Percentiles rank a stretch among this genome's conserved stretches.
These are phyloP conservation scores for Cladosporium sp. DNA, from an alignment of 2,329 filamentous ascomycete genomes.

Conservation along the genomic window DNA sequence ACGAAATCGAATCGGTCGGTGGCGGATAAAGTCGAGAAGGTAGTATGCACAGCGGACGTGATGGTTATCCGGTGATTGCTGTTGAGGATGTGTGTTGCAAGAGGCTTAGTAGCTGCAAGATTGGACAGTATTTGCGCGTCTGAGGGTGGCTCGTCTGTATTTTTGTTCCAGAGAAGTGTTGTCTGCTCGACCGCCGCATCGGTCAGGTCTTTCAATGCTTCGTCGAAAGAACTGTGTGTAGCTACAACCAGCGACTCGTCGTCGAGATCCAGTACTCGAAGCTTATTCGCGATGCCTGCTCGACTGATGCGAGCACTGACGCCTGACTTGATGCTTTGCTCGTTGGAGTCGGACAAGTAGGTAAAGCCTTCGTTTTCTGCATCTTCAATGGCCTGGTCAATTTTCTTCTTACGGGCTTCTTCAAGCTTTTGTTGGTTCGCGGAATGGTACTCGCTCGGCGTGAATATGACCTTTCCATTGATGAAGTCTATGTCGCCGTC, in stretches of 20 bases:
- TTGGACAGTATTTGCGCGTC: slow-evolving; percentile 1
- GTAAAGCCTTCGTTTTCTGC: slow-evolving; percentile 19
- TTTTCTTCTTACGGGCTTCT: slow-evolving; percentile 9
- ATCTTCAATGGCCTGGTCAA: slow-evolving; percentile 17
- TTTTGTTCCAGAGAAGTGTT: slow-evolving; percentile 11
- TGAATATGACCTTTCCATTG: slow-evolving; percentile 21
- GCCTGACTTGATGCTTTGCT: slow-evolving; percentile 15
- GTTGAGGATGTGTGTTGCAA: slow-evolving; percentile 25
- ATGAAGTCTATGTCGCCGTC: slow-evolving; percentile 15
- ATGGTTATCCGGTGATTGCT: slow-evolving; percentile 26
- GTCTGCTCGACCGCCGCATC: slow-evolving; percentile 19
- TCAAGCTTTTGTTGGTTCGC: slow-evolving; percentile 17
- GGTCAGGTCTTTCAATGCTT: slow-evolving; percentile 12
- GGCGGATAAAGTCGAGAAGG: slow-evolving; percentile 14
- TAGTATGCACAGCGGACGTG: slow-evolving; percentile 22
- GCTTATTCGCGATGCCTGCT: slow-evolving; percentile 8
- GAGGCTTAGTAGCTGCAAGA: slow-evolving; percentile 23
- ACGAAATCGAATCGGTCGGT: slow-evolving; percentile 24
- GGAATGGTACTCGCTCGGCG: slow-evolving; percentile 17
- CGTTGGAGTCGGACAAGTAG: slow-evolving; percentile 10
- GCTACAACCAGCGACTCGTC: slow-evolving; percentile 17
- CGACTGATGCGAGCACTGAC: slow-evolving; percentile 14
- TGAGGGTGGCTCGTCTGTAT: slow-evolving; percentile 13
- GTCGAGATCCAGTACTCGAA: slow-evolving; percentile 14
- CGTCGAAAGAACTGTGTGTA: slow-evolving; percentile 8